Conservation (phyloP, 2,329 filamentous ascomycete species). For the Cladosporium sp. region DNA sequence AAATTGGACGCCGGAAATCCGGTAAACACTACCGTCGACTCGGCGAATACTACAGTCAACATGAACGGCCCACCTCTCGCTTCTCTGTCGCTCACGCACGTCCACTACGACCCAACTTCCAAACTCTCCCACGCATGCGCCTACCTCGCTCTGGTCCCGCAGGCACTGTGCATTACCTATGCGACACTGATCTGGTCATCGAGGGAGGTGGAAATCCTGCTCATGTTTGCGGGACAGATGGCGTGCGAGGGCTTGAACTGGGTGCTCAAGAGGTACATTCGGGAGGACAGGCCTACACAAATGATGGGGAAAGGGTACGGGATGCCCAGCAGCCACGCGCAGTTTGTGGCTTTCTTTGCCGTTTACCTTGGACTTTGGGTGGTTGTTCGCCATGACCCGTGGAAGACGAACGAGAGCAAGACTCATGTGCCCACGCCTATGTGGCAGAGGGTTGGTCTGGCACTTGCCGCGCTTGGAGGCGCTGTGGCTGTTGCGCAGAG, state of each 20-base stretch:
- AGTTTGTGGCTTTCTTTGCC: slow-evolving; percentile 91
- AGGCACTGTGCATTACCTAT: slow-evolving; percentile 86
- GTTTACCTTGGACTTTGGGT: slow-evolving; percentile 81
- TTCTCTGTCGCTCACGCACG: slow-evolving; percentile 80
- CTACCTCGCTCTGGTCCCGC: slow-evolving; percentile 89
- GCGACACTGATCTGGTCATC: slow-evolving; percentile 85
- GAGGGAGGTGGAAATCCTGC: slow-evolving; percentile 79
- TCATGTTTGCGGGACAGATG: slow-evolving; percentile 91
- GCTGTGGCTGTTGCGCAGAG: slow-evolving; percentile 65
- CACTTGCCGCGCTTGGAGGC: slow-evolving; percentile 36
- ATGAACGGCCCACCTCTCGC: slow-evolving; percentile 62
- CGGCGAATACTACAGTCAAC: slow-evolving; percentile 11
- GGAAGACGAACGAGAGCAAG: slow-evolving; percentile 13
- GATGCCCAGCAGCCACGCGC: slow-evolving; percentile 93
- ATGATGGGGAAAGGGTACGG: slow-evolving; percentile 90
- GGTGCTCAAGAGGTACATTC: slow-evolving; percentile 80
- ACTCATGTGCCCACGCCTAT: slow-evolving; percentile 55
- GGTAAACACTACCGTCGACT: background rate
- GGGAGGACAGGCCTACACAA: slow-evolving; percentile 80
- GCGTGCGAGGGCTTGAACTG: slow-evolving; percentile 91
- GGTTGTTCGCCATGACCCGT: slow-evolving; percentile 68
- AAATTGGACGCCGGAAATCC: background rate
- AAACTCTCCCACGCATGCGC: slow-evolving; percentile 81
- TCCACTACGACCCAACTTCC: slow-evolving; percentile 93
- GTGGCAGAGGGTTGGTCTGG: slow-evolving; percentile 55